phyloP scores from a whole-genome alignment of 352 stramenopile genomes.

The Albugo laibachii region DNA sequence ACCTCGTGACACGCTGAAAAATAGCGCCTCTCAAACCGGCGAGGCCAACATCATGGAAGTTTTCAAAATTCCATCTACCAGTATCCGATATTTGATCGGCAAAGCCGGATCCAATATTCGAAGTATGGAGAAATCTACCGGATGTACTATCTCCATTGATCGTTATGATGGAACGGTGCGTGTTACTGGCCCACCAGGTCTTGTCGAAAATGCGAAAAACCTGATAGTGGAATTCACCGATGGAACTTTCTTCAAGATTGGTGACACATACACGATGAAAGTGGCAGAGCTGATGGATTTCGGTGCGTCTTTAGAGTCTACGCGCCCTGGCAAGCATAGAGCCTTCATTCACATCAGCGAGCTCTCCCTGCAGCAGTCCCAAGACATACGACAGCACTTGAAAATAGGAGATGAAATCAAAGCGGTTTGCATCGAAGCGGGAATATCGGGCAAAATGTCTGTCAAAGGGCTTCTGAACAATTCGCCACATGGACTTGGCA shows the following conservation, averaged over 20 bases:
- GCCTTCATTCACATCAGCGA: conserved; percentile 92
- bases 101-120: conserved; percentile 53
- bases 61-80: conserved; percentile 8
- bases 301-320: conserved; percentile 79
- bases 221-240: conserved; percentile 31
- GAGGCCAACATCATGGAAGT: conserved; percentile 9
- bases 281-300: conserved; percentile 92
- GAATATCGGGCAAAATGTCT: conserved; percentile 66
- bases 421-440: conserved; percentile 59
- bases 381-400: conserved; percentile 38
- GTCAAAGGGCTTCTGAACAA: conserved; percentile 12
- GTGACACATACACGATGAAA: conserved; percentile 79
- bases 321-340: conserved; percentile 45
- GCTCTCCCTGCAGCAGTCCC: conserved; percentile 43
- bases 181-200: conserved; percentile 64
- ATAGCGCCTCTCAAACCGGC: conserved; percentile 12
- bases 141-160: conserved; percentile 53
- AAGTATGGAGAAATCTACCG: conserved; percentile 39
- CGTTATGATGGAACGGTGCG: conserved; percentile 71
- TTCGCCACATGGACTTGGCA: no score
- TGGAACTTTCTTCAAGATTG: conserved; percentile 62
- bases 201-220: conserved; percentile 55
- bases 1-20: conserved; percentile 37
- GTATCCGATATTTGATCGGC: conserved; percentile 62
- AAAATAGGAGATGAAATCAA: conserved; percentile 56